A percentile compares a stretch with the other conserved stretches of the same genome.
These are phyloP conservation scores for Rosellinia necatrix DNA, from an alignment of 2,329 filamentous ascomycete genomes.

Conservation along the genomic window DNA sequence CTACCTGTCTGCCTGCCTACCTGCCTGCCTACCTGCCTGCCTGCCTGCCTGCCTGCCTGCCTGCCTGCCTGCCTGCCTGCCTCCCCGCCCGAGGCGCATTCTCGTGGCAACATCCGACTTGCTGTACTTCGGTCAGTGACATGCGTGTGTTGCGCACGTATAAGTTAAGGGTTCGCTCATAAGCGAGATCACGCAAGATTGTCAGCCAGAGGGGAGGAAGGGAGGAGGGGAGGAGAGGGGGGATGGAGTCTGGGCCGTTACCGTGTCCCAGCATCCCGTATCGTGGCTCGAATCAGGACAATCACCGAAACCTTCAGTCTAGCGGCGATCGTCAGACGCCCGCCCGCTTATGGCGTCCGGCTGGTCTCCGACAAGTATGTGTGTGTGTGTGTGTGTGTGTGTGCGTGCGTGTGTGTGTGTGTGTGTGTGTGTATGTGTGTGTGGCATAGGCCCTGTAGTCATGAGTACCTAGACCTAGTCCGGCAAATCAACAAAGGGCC, in stretches of 20 bases:
- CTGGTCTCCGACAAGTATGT: not conserved
- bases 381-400: too few species aligned
- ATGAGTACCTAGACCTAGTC: too few species aligned
- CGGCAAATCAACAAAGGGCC: too few species aligned
- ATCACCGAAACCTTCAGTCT: not conserved
- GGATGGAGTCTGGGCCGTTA: conserved; percentile 1
- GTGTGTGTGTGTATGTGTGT: too few species aligned
- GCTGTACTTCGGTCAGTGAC: not conserved
- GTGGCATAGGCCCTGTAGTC: too few species aligned
- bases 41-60: too few species aligned
- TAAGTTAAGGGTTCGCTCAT: not conserved
- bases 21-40: too few species aligned
- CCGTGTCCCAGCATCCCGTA: not conserved
- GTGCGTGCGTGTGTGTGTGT: too few species aligned
- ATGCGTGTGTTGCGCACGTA: not conserved
- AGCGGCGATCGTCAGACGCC: conserved; percentile 15
- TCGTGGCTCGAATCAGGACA: conserved; percentile 29
- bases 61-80: too few species aligned
- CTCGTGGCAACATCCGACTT: conserved; percentile 23
- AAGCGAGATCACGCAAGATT: conserved; percentile 1
- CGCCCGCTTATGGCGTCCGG: conserved; percentile 13
- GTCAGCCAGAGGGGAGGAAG: not conserved
- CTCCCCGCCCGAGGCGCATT: too few species aligned
- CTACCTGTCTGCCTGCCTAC: too few species aligned
- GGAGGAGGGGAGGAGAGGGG: not conserved